Base-by-base conservation (phyloP, 2,329 filamentous ascomycete genomes). In the Elsinoe australis region DNA sequence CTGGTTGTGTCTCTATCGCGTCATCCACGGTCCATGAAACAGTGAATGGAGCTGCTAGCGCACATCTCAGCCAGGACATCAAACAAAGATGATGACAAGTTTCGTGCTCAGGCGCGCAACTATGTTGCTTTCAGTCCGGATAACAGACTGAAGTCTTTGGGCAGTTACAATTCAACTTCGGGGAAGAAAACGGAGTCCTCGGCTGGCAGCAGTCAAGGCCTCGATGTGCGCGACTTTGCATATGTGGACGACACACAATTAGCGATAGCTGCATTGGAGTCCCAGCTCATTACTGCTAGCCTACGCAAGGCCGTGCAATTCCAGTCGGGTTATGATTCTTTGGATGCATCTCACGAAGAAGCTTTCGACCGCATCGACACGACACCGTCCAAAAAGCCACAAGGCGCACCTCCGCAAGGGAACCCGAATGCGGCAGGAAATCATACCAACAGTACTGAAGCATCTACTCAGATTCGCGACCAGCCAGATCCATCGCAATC, bases 11-110 rank as follows among this genome's bases (percentile, higher is more conserved):
- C n/a, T n/a, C n/a, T n/a, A n/a, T n/a, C n/a, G n/a, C n/a, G n/a
- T n/a, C n/a, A n/a, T n/a, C n/a, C n/a, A n/a, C n/a, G n/a, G n/a
- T n/a, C n/a, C n/a, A n/a, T n/a, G n/a, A n/a, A n/a, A n/a, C n/a
- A n/a, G n/a, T n/a, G n/a, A 3, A 62, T 67, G 57, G 64, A 70
- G 51, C 60, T 73, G 21, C 61, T 71, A 24, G 66, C 69, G 26
- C 71, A 74, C 55, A 66, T 70, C 32, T 68, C 69, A 50, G 65
- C 70, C 5, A 60, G 69, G 6, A 64, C 66, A 6, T 66, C 62
- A 29, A 61, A 59, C 22, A 59, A 61, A 31, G 64, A 67, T 51
- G 71, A 73, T 58, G 62, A 68, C 29, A 52, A 61, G 3, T 70
- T 65, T 51, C 61, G 59, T 38, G 60, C 61, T 34, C 58, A 71